A percentile compares a stretch with the other conserved stretches of the same genome.
phyloP scores from a whole-genome alignment of 305 asterid species.

The Rubia peregrina region DNA sequence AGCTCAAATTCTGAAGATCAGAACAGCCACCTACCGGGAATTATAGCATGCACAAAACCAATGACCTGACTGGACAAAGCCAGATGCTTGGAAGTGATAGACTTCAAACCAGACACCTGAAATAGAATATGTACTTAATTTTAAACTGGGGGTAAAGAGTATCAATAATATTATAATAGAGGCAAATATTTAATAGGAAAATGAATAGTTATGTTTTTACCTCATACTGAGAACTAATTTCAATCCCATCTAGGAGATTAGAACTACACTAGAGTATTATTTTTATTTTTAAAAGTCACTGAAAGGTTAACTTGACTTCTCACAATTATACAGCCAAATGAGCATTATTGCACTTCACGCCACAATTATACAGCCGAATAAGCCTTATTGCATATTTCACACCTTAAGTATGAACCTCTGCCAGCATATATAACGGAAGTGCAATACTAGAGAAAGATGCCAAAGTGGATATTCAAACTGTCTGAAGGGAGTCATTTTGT shows the following conservation, averaged over 20 bases:
- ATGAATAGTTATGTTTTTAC: background rate
- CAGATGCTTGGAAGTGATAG: constrained; percentile 96
- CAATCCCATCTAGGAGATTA: background rate
- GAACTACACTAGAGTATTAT: background rate
- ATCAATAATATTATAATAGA: background rate
- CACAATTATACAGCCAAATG: background rate
- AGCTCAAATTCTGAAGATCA: constrained; percentile 8
- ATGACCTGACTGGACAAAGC: constrained; percentile 99
- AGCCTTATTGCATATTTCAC: background rate
- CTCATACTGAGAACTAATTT: background rate
- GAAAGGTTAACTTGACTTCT: background rate
- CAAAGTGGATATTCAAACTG: background rate
- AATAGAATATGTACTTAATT: constrained; percentile 22
- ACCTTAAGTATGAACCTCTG: background rate
- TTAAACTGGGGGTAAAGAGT: background rate
- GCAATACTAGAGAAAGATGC: background rate
- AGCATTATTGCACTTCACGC: background rate
- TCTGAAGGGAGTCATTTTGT: background rate
- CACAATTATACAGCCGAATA: background rate
- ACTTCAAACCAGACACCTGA: constrained; percentile 99
- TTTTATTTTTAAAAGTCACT: background rate
- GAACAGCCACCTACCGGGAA: constrained; percentile 67
- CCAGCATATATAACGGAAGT: background rate
- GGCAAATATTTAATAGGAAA: constrained; percentile 4
- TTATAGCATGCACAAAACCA: constrained; percentile 70